Base-by-base conservation (phyloP, 305 asterid species). In the Fraxinus baroniana region DNA sequence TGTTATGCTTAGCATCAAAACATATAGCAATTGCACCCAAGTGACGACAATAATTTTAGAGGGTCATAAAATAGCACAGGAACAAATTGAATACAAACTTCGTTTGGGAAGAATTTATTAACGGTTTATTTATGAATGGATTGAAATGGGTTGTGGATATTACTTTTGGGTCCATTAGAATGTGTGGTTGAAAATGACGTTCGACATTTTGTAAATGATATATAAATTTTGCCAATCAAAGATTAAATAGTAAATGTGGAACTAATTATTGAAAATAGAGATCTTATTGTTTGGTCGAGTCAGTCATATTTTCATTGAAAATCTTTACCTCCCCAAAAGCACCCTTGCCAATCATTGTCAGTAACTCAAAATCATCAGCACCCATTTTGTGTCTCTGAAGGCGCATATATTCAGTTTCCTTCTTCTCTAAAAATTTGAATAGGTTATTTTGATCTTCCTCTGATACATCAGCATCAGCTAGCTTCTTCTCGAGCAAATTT, bases 341-440 rank as follows among this genome's bases (percentile, higher is more conserved):
- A 82, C 99, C 98, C 86, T 96, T 96, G 80, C 99, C 99, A 77
- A 96, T 96, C 98, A 93, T 92, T 52, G 99, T 96, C 89, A 96
- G 86, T 71, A 96, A 86, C 89, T 96, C 99, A 89, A 95, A 95
- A 84, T 96, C 98, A 89, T 91, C 99, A 82, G 89, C 93, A 60
- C 97, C 98, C 97, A 92, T 94, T 90, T 94, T 96, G 87, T 93
- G 99, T 88, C 99, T 88, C 87, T 94, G 97, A 73, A 96, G 94
- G 82, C 99, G 98, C 99, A 96, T 96, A 81, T 94, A 96, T 88
- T 96, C 99, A 81, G 97, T 96, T 90, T 96, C 99, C 89, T 92
- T 93, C 93, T 94, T 93, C 90, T 96, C 99, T 78, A 94, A 86
- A 86, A 93, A 94, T 85, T 94, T 96, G 79, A 96, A 83, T 28